Percentiles rank a stretch among this genome's conserved stretches.
These are phyloP conservation scores for Canavalia ensiformis DNA, from an alignment of 306 rosid species.

Conservation along the genomic window DNA sequence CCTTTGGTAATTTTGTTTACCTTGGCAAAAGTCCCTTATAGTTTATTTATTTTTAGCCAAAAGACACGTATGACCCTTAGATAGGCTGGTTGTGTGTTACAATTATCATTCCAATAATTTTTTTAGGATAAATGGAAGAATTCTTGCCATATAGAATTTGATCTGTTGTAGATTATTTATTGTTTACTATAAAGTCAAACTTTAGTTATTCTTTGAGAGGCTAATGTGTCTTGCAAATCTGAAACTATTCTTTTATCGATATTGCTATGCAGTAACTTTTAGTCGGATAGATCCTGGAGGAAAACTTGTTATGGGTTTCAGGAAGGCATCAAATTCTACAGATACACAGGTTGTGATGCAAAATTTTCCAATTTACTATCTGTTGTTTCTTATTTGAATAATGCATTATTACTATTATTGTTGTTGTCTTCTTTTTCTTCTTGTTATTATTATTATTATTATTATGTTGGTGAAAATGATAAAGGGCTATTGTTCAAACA, in stretches of 20 bases:
- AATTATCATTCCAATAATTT: slow-evolving; percentile 17
- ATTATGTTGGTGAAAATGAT: slow-evolving; percentile 39
- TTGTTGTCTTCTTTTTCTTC: too few species aligned
- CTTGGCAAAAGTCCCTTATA: neutral
- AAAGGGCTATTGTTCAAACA: slow-evolving; percentile 50
- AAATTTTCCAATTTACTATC: slow-evolving; percentile 42
- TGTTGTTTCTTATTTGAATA: slow-evolving; percentile 27
- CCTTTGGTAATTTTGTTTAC: neutral
- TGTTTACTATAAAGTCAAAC: slow-evolving; percentile 28
- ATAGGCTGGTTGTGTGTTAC: neutral
- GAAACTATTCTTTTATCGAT: slow-evolving; percentile 40
- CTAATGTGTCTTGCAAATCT: slow-evolving; percentile 22
- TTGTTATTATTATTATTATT: neutral
- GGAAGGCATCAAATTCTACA: slow-evolving; percentile 74
- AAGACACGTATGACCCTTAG: neutral
- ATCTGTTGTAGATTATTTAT: slow-evolving; percentile 19
- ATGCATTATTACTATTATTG: slow-evolving; percentile 1
- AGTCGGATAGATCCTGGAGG: slow-evolving; percentile 97
- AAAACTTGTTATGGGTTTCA: slow-evolving; percentile 90
- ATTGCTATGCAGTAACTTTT: slow-evolving; percentile 78
- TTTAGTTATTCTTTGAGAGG: slow-evolving; percentile 1
- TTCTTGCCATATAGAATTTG: slow-evolving; percentile 15
- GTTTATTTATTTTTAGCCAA: slow-evolving; percentile 4
- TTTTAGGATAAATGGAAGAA: slow-evolving; percentile 26
- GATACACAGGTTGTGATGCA: slow-evolving; percentile 69